Evolutionary conservation across 495 filamentous ascomycete species (phyloP).

Genomic region (Elaphomyces granulatus): DNA sequence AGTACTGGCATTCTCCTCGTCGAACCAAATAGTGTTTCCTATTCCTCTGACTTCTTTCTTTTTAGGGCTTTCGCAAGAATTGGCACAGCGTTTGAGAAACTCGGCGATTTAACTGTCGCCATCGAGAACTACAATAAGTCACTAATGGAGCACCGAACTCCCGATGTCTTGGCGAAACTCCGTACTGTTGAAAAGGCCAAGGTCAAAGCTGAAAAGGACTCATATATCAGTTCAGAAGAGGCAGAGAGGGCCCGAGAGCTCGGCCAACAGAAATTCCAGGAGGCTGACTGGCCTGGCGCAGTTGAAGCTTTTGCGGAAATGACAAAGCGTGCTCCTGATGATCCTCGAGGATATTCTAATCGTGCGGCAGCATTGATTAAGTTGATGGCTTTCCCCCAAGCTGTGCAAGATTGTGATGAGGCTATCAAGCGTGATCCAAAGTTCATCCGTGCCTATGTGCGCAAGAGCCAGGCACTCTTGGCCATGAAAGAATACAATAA

Average conservation of each 20-base stretch:
- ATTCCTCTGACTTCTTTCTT: slow-evolving; percentile 9
- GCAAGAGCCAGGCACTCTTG: slow-evolving; percentile 84
- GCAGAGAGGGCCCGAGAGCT: slow-evolving; percentile 92
- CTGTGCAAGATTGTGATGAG: slow-evolving; percentile 81
- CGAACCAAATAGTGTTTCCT: neutral
- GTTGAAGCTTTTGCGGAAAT: slow-evolving; percentile 95
- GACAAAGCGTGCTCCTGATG: slow-evolving; percentile 86
- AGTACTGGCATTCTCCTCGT: slow-evolving; percentile 29
- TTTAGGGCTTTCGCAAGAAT: slow-evolving; percentile 71
- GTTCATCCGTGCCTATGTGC: slow-evolving; percentile 90
- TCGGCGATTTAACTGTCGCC: slow-evolving; percentile 62
- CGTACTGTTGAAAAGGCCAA: slow-evolving; percentile 86
- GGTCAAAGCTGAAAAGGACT: slow-evolving; percentile 55
- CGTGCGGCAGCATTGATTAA: slow-evolving; percentile 95
- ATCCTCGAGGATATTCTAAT: slow-evolving; percentile 93
- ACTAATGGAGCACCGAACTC: slow-evolving; percentile 90
- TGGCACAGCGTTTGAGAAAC: slow-evolving; percentile 79
- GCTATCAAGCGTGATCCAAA: slow-evolving; percentile 82
- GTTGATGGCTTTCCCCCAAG: slow-evolving; percentile 84
- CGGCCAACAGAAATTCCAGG: slow-evolving; percentile 93
- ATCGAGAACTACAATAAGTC: slow-evolving; percentile 87
- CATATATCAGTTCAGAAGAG: slow-evolving; percentile 81
- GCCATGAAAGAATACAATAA: slow-evolving; percentile 97
- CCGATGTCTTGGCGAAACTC: slow-evolving; percentile 84
- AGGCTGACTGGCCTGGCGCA: slow-evolving; percentile 87